A percentile compares a stretch with the other conserved stretches of the same genome.
Conservation (phyloP, 352 stramenopile genomes). For the Pythium aquatile region DNA sequence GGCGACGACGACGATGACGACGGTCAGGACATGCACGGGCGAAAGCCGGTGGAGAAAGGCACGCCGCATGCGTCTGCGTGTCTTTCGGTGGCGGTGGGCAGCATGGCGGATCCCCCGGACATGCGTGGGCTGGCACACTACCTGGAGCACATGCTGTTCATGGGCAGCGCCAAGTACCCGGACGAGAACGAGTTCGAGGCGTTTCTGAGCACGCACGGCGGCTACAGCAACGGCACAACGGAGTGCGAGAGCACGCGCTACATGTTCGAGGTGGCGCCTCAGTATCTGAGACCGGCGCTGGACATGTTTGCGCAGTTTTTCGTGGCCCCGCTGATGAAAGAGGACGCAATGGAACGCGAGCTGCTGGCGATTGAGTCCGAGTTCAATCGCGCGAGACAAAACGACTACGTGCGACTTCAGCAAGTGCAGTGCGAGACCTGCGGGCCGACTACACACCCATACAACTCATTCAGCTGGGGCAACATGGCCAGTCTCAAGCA, state of each 20-base stretch:
- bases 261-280: slow-evolving; percentile 71
- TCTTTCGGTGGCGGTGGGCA: slow-evolving; percentile 39
- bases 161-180: slow-evolving; percentile 87
- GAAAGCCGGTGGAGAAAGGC: slow-evolving; percentile 7
- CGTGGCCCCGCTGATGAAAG: slow-evolving; percentile 59
- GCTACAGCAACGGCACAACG: slow-evolving; percentile 82
- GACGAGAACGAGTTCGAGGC: slow-evolving; percentile 86
- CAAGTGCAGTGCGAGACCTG: slow-evolving; percentile 40
- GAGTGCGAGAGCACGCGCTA: slow-evolving; percentile 84
- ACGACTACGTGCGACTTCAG: slow-evolving; percentile 43
- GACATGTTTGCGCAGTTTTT: slow-evolving; percentile 92
- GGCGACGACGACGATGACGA: slow-evolving; percentile 19
- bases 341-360: slow-evolving; percentile 56
- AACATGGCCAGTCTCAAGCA: slow-evolving; percentile 44
- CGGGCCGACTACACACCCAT: slow-evolving; percentile 23
- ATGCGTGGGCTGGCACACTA: slow-evolving; percentile 86
- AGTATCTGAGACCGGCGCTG: slow-evolving; percentile 36
- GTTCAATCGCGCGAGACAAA: slow-evolving; percentile 41
- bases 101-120: slow-evolving; percentile 33
- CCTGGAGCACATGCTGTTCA: slow-evolving; percentile 97
- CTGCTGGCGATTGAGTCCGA: slow-evolving; percentile 64
- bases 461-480: slow-evolving; percentile 61
- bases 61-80: slow-evolving; percentile 30
- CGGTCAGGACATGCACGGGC: slow-evolving; percentile 12
- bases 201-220: slow-evolving; percentile 72